Percentiles rank a stretch among this genome's conserved stretches.
phyloP scores from a whole-genome alignment of 208 protist genomes.

The Crithidia thermophila region DNA sequence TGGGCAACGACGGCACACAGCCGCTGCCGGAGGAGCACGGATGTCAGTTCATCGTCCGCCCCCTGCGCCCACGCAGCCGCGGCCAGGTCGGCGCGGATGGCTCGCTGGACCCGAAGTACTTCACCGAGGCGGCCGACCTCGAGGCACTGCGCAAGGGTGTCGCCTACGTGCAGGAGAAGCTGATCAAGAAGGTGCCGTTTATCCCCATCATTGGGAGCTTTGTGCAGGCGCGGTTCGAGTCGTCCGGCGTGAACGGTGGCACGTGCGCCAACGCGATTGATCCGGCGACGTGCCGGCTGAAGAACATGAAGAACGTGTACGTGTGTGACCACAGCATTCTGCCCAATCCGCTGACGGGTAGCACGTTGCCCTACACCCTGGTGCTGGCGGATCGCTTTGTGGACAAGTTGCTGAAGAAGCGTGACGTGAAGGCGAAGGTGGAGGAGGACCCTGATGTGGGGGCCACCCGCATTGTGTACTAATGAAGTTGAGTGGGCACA shows the following conservation, averaged over 20 bases:
- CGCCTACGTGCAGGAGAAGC: constrained; percentile 52
- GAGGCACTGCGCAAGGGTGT: constrained; percentile 51
- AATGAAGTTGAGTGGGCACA: too few relatives aligned
- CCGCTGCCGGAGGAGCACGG: constrained; percentile 64
- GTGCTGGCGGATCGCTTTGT: constrained; percentile 66
- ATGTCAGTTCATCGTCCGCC: constrained; percentile 73
- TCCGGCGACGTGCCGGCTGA: constrained; percentile 52
- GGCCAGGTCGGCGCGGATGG: constrained; percentile 56
- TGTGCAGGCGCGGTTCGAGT: constrained; percentile 61
- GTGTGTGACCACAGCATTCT: constrained; percentile 80
- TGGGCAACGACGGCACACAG: constrained; percentile 69
- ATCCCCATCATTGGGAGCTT: constrained; percentile 49
- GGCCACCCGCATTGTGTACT: constrained; percentile 72
- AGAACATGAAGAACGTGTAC: constrained; percentile 67
- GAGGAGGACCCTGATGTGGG: constrained; percentile 32
- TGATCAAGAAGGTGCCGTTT: constrained; percentile 50
- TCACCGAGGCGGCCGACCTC: constrained; percentile 51
- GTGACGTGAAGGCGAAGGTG: constrained; percentile 43
- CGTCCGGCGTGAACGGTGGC: constrained; percentile 72
- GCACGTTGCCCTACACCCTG: constrained; percentile 69
- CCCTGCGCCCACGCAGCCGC: constrained; percentile 68
- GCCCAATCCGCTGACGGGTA: constrained; percentile 48
- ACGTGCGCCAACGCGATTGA: constrained; percentile 55
- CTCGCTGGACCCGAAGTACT: constrained; percentile 73
- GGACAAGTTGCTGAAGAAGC: constrained; percentile 60